phyloP scores from a whole-genome alignment of 1,139 yeast genomes.

The Geotrichum australiense region DNA sequence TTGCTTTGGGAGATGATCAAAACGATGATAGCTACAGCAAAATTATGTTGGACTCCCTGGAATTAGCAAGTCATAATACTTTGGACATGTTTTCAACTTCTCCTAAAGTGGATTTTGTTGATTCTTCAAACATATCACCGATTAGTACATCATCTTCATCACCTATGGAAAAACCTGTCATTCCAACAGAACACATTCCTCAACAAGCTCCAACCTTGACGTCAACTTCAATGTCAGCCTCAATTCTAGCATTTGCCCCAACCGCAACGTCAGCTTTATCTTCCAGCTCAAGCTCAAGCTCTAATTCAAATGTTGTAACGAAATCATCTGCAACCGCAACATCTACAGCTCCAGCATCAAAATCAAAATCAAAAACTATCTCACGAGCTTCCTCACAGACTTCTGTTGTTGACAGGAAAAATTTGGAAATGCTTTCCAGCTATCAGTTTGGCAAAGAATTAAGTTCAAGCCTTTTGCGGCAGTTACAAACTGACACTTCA shows the following conservation, averaged over 20 bases:
- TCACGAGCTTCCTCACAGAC: conserved; percentile 10
- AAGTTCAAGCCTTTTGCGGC: conserved; percentile 8
- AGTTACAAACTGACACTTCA: not conserved
- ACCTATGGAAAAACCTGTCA: conserved; percentile 5
- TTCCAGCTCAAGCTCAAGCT: conserved; percentile 4
- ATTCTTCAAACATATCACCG: conserved; percentile 8
- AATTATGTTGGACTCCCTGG: not conserved
- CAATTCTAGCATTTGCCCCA: conserved; percentile 1
- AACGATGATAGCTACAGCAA: not conserved
- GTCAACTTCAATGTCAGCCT: not conserved
- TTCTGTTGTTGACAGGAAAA: conserved; percentile 7
- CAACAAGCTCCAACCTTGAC: not conserved
- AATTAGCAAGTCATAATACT: conserved; percentile 1
- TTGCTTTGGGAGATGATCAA: conserved; percentile 6
- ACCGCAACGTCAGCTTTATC: not conserved
- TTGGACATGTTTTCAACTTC: conserved; percentile 6
- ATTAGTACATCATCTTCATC: conserved; percentile 6
- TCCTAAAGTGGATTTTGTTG: conserved; percentile 1
- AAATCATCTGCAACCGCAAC: not conserved
- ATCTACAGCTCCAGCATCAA: conserved; percentile 4
- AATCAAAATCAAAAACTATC: conserved; percentile 5
- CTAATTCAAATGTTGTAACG: not conserved
- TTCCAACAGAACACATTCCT: not conserved
- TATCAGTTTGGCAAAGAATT: conserved; percentile 16
- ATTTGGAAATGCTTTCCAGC: conserved; percentile 11